These are phyloP conservation scores for Orbilia brochopaga DNA, from an alignment of 2,329 filamentous ascomycete genomes.

Conservation along the genomic window DNA sequence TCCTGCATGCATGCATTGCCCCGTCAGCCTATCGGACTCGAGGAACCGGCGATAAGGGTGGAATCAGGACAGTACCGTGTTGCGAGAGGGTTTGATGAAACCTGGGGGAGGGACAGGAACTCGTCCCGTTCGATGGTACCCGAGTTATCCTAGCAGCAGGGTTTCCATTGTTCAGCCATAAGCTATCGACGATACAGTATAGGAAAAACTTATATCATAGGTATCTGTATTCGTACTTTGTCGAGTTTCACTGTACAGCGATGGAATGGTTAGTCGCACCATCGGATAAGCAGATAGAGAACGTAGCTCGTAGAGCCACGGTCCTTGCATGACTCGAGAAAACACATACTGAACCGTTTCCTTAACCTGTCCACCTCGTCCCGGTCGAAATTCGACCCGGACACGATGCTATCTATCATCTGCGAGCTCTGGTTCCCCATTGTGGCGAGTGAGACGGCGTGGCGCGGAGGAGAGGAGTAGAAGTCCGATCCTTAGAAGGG, in stretches of 20 bases:
- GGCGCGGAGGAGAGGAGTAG: conserved; percentile 12
- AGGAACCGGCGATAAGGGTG: neutral
- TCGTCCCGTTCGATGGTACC: conserved; percentile 98
- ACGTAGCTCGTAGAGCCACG: neutral
- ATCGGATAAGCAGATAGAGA: neutral
- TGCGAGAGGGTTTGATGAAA: conserved; percentile 95
- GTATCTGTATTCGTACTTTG: conserved; percentile 68
- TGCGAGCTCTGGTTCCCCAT: conserved; percentile 74
- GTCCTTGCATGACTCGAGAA: conserved; percentile 18
- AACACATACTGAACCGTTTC: conserved; percentile 76
- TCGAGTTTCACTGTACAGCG: conserved; percentile 77
- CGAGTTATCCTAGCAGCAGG: conserved; percentile 78
- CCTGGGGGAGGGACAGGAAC: conserved; percentile 94
- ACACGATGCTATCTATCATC: conserved; percentile 93
- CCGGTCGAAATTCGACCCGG: conserved; percentile 95
- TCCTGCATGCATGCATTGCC: conserved; percentile 65
- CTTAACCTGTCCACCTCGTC: conserved; percentile 94
- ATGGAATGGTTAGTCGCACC: conserved; percentile 17
- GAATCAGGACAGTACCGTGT: conserved; percentile 68
- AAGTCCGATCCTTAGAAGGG: neutral
- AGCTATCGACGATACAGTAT: neutral
- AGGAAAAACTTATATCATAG: neutral
- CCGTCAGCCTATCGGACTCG: neutral
- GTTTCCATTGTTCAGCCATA: conserved; percentile 31
- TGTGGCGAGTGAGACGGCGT: conserved; percentile 53